Base-by-base conservation (phyloP, 371 early-diverging fungal genomes). In the Batrachochytrium dendrobatidis region DNA sequence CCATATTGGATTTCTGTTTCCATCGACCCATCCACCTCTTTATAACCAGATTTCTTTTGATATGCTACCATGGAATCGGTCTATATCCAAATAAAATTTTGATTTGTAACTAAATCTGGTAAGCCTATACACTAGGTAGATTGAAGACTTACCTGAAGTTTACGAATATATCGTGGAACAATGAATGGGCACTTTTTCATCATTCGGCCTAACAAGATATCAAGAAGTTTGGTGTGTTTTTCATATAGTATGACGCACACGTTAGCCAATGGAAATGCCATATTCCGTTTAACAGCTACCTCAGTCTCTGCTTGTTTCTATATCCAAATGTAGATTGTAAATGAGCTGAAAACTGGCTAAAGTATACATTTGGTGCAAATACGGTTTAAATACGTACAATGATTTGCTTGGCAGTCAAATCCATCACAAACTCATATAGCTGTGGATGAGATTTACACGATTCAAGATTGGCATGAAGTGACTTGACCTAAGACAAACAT, bases 161-260 rank as follows among this genome's bases (percentile, higher is more conserved):
- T 73, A 34, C 71, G 73, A 33, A 72, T 68, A 55, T 86, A 92
- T 45, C 75, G 66, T 0, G 93, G 93, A 7, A 87, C 77, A 5
- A 87, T 61, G 57, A 85, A 89, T 1, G 86, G 87, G 58, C 92
- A 92, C 39, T 86, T 81, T 58, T 90, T 90, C 48, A 79, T 71
- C 34, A 92, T 63, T 7, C 91, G 77, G 8, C 85, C 84, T 52
- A 90, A 67, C n/a, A 92, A 60, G 35, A 89, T 80, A 6, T 83
- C 81, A 17, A 71, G 44, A 28, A 92, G 82, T 28, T 67, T 72
- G 22, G 86, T 81, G 35, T 88, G 83, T 0, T 66, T 62, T 1
- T 72, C 67, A 55, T 77, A 77, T 1, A 92, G 57, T 44, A 86
- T 59, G 31, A 87, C 83, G 7, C 80, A 68, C 2, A 89, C 74